phyloP scores from a whole-genome alignment of 441 rosid genomes.

The Croton laevigatus region DNA sequence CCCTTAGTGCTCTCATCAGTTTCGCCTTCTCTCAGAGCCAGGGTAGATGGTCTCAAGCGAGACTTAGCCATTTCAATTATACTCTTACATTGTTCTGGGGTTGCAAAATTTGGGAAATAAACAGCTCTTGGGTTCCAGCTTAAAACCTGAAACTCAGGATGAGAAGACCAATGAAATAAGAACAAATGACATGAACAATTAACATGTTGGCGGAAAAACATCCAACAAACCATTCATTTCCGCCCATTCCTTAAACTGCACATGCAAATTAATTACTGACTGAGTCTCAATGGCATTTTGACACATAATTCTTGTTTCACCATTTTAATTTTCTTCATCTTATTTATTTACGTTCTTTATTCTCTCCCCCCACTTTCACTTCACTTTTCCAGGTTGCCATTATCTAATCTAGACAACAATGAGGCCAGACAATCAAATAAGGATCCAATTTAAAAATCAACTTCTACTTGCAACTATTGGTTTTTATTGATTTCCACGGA shows the following conservation, averaged over 20 bases:
- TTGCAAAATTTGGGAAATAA: constrained; percentile 79
- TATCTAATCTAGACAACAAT: no score
- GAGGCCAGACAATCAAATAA: no score
- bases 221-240: neutral
- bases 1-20: constrained; percentile 70
- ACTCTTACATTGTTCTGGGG: constrained; percentile 57
- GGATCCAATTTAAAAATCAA: neutral
- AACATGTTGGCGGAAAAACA: neutral
- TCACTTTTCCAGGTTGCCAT: no score
- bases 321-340: neutral
- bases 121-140: constrained; percentile 91
- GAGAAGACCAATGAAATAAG: neutral
- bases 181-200: neutral
- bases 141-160: constrained; percentile 41
- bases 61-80: constrained; percentile 55
- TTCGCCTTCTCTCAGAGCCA: constrained; percentile 86
- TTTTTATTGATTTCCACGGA: neutral
- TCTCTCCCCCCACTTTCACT: no score
- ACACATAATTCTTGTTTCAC: neutral
- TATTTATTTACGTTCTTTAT: no score
- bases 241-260: neutral
- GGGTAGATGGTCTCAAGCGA: constrained; percentile 56
- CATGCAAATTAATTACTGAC: neutral
- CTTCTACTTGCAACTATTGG: no score
- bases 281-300: neutral